A percentile compares a stretch with the other conserved stretches of the same genome.
These are phyloP conservation scores for Lodderomyces orthopsilosis DNA, from an alignment of 1,139 yeast species.

Conservation along the genomic window DNA sequence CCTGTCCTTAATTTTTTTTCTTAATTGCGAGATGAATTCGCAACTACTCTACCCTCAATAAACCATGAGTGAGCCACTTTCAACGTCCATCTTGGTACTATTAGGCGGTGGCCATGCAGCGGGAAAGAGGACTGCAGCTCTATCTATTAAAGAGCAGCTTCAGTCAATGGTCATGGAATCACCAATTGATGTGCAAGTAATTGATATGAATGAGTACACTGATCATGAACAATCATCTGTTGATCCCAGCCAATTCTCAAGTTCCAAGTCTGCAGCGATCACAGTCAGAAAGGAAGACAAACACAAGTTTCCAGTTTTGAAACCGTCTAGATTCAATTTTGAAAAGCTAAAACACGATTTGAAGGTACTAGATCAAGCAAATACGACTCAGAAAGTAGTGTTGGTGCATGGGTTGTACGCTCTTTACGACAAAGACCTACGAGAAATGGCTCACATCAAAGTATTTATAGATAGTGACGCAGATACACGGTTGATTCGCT, in stretches of 20 bases:
- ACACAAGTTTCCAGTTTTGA: constrained; percentile 21
- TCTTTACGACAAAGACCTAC: constrained; percentile 59
- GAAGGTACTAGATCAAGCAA: constrained; percentile 7
- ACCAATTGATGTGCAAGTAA: constrained; percentile 29
- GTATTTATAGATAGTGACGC: constrained; percentile 85
- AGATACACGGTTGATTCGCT: constrained; percentile 75
- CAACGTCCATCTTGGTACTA: constrained; percentile 41
- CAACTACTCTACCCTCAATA: neutral
- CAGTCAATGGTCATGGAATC: constrained; percentile 17
- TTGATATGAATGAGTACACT: constrained; percentile 34
- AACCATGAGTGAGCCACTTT: constrained; percentile 8
- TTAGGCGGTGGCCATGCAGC: constrained; percentile 79
- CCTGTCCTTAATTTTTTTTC: constrained; percentile 5
- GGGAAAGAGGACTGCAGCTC: constrained; percentile 51
- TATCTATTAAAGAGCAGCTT: constrained; percentile 29
- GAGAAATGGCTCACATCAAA: constrained; percentile 59
- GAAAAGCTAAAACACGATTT: constrained; percentile 19
- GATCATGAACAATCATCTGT: constrained; percentile 13
- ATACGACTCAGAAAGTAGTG: constrained; percentile 35
- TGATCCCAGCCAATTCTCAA: constrained; percentile 17
- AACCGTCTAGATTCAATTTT: constrained; percentile 43
- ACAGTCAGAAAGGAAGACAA: constrained; percentile 22
- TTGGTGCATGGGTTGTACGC: constrained; percentile 82
- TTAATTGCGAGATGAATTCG: constrained; percentile 1
- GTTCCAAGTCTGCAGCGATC: constrained; percentile 31